phyloP scores from a whole-genome alignment of 2,329 filamentous ascomycete genomes.

The Exophiala xenobiotica region DNA sequence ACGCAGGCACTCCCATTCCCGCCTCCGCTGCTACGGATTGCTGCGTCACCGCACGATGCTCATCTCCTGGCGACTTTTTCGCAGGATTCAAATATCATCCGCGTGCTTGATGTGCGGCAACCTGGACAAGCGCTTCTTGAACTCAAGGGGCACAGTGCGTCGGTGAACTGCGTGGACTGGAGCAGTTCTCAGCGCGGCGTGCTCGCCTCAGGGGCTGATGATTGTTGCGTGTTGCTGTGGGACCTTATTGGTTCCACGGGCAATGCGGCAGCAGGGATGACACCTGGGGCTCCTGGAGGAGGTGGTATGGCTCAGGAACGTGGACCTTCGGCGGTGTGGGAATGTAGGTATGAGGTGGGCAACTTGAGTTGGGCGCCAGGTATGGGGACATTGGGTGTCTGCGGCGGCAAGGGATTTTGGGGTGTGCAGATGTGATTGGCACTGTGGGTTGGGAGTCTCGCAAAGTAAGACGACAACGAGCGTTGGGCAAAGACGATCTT shows the following conservation, averaged over 20 bases:
- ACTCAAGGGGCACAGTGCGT: slow-evolving; percentile 79
- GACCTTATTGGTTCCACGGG: slow-evolving; percentile 69
- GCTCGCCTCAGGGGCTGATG: slow-evolving; percentile 87
- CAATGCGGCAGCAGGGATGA: slow-evolving; percentile 16
- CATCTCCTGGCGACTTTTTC: slow-evolving; percentile 97
- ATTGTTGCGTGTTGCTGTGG: slow-evolving; percentile 90
- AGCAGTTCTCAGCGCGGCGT: slow-evolving; percentile 82
- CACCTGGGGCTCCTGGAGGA: slow-evolving; percentile 16
- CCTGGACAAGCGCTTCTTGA: slow-evolving; percentile 93
- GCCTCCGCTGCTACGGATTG: slow-evolving; percentile 71
- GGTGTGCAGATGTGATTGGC: slow-evolving; percentile 37
- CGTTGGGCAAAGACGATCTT: no score
- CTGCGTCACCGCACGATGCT: slow-evolving; percentile 74
- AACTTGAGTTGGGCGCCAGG: slow-evolving; percentile 50
- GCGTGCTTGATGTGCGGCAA: slow-evolving; percentile 93
- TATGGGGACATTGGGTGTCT: slow-evolving; percentile 45
- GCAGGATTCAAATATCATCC: slow-evolving; percentile 85
- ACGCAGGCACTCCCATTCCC: slow-evolving; percentile 39
- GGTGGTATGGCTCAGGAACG: slow-evolving; percentile 37
- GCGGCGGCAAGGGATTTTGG: slow-evolving; percentile 47
- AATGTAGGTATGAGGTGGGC: slow-evolving; percentile 48
- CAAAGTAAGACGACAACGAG: no score
- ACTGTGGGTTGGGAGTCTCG: no score
- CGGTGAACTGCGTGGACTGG: slow-evolving; percentile 95
- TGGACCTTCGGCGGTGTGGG: slow-evolving; percentile 46